Evolutionary conservation across 2,329 filamentous ascomycete species (phyloP), one percentile per base, ranked within the genome.

Genomic region (Colletotrichum sp.): DNA sequence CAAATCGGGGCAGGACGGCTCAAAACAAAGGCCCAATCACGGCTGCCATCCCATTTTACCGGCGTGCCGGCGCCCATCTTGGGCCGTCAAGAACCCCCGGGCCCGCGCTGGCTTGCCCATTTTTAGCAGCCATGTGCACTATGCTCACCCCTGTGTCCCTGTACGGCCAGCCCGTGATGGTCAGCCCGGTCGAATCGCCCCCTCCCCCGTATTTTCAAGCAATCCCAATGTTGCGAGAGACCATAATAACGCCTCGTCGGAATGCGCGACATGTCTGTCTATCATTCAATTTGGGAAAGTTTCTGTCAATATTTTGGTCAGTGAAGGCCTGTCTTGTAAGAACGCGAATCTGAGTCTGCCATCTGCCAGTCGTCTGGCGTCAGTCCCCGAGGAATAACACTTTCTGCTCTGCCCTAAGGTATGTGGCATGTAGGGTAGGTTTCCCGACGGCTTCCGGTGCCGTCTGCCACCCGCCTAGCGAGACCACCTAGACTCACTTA

Each of bases 1-100:
- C 59, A 49, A 65, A 52, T 62, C 34, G 68, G 62, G 68, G 34
- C 49, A 60, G 49, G 52, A 16, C 34, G 26, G 72, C 21, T 60
- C 32, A 26, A 62, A 72, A 72, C 68, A 67, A 21, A 12, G 28
- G n/a, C 55, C 68, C 72, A 75, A 72, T 75, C 68, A 75, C 63
- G 62, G 55, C 68, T 67, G 68, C 18, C 68, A 57, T 72, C 69
- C 39, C 55, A 57, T 44, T 68, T 68, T 68, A 57, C 72, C 72
- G 68, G 68, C 62, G 60, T 24, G 49, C 49, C 68, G 68, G 68
- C 68, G 68, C 52, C 62, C 34, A 71, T 52, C n/a, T 57, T 57
- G 72, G 67, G 57, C 44, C 21, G 67, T 69, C 28, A 6, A 63
- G 24, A 62, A 8, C 6, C 49, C 44, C 65, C 28, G 30, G 28